Evolutionary conservation across 768 basidiomycete species (phyloP), one percentile per base, ranked within the genome.

Genomic region (Calocybe indica): DNA sequence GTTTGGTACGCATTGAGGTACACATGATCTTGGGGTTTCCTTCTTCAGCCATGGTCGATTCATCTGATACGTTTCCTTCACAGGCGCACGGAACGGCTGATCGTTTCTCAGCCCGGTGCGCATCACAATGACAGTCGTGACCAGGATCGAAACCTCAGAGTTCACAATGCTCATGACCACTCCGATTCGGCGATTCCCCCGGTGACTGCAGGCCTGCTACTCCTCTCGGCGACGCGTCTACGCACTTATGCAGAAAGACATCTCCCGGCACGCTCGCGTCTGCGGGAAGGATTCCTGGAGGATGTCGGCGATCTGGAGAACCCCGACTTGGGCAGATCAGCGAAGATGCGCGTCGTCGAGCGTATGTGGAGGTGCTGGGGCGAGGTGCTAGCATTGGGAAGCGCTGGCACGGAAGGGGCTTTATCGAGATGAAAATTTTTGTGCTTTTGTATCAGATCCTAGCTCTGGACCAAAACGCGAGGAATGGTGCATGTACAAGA

Each of bases 341-440:
- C 88, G 57, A 92, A 94, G 67, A 60, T 90, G 59, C 67, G 74
- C 40, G 85, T 93, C 2, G 70, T 95, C 5, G 81, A 92, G 42
- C 68, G 90, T 59, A 92, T 95, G 82, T 92, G 92, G 90, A 79
- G 85, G 56, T 81, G 80, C 47, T 97, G 92, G 91, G 85, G 85
- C 0, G 64, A 56, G 6, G 67, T 71, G n/a, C 70, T 88, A 13
- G 83, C 78, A 13, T 92, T 83, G 87, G 66, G 59, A n/a, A 50
- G 42, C 33, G 54, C 60, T 39, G 57, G 54, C 43, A 53, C 42
- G 5, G 54, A 55, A 33, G 48, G 51, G 7, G 36, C 40, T 15
- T 41, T 22, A 41, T 37, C 43, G 13, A 48, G 46, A 47, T 28
- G 15, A 13, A 14, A 15, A 22, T 22, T 22, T 4, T 22, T 15